Evolutionary conservation across 805 yeast species (phyloP).

Genomic region (baker's yeast (Saccharomyces cerevisiae)): DNA sequence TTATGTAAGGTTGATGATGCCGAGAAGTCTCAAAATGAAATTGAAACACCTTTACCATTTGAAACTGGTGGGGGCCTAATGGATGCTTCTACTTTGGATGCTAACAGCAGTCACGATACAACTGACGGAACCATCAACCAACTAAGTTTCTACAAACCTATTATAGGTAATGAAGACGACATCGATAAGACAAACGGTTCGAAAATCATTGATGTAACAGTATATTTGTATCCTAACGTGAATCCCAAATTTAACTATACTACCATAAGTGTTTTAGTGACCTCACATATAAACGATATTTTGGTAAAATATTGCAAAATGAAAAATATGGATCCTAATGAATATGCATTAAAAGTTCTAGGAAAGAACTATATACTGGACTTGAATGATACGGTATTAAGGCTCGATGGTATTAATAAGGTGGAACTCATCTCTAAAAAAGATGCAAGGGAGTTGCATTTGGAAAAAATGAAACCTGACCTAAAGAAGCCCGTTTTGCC

Average conservation of each 20-base stretch:
- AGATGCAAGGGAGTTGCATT: constrained; percentile 32
- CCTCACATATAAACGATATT: constrained; percentile 33
- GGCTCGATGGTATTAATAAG: constrained; percentile 35
- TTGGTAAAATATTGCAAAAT: constrained; percentile 30
- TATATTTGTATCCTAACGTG: constrained; percentile 30
- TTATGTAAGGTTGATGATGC: constrained; percentile 49
- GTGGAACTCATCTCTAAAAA: constrained; percentile 38
- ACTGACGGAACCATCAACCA: constrained; percentile 22
- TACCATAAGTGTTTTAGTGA: constrained; percentile 26
- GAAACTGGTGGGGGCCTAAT: constrained; percentile 12
- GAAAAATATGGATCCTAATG: constrained; percentile 31
- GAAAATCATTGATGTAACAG: constrained; percentile 24
- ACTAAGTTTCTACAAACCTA: constrained; percentile 32
- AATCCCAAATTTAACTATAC: constrained; percentile 26
- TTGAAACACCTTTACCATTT: constrained; percentile 46
- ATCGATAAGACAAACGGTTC: constrained; percentile 21
- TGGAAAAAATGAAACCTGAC: constrained; percentile 27
- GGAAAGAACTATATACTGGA: constrained; percentile 29
- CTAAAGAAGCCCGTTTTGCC: constrained; percentile 25
- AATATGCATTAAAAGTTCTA: constrained; percentile 30
- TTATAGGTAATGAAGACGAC: constrained; percentile 21
- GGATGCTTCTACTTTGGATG: constrained; percentile 2
- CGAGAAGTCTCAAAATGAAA: constrained; percentile 42
- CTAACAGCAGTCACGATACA: constrained; percentile 1
- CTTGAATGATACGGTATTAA: constrained; percentile 34